Conservation (phyloP, 78 protist genomes). For the Mantamonas sphyraenae region DNA sequence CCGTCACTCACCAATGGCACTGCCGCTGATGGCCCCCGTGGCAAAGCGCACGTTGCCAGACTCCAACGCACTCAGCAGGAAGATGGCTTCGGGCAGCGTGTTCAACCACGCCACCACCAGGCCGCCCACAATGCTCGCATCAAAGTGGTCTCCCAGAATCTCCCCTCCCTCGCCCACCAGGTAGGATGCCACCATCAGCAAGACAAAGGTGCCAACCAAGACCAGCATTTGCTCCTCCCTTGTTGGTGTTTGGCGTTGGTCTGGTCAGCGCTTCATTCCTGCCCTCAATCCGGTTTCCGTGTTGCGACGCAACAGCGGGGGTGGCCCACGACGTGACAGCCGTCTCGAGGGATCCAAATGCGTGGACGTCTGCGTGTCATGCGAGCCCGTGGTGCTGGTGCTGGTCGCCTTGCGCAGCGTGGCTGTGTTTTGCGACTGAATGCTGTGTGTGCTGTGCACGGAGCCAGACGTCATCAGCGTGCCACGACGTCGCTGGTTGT, state of each 20-base stretch:
- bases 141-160: constrained; percentile 57
- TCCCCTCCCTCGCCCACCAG: constrained; percentile 71
- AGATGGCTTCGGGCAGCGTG: constrained; percentile 60
- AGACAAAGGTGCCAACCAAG: constrained; percentile 19
- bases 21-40: constrained; percentile 62
- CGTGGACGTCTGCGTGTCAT: too few relatives aligned
- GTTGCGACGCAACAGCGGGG: too few relatives aligned
- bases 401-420: too few relatives aligned
- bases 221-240: constrained; percentile 16
- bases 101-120: constrained; percentile 62
- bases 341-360: too few relatives aligned
- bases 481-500: too few relatives aligned
- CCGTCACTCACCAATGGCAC: too few relatives aligned
- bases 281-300: constrained; percentile 16
- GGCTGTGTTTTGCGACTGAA: too few relatives aligned
- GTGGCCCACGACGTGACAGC: too few relatives aligned
- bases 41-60: constrained; percentile 53
- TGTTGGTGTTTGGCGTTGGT: constrained; percentile 23
- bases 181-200: constrained; percentile 46
- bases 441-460: too few relatives aligned
- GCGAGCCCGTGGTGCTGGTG: too few relatives aligned
- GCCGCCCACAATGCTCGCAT: constrained; percentile 67
- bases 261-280: constrained; percentile 43
- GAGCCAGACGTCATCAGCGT: too few relatives aligned
- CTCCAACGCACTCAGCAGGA: constrained; percentile 50